Base-by-base conservation (phyloP, 139 green algal genomes). In the Trebouxia sp. region DNA sequence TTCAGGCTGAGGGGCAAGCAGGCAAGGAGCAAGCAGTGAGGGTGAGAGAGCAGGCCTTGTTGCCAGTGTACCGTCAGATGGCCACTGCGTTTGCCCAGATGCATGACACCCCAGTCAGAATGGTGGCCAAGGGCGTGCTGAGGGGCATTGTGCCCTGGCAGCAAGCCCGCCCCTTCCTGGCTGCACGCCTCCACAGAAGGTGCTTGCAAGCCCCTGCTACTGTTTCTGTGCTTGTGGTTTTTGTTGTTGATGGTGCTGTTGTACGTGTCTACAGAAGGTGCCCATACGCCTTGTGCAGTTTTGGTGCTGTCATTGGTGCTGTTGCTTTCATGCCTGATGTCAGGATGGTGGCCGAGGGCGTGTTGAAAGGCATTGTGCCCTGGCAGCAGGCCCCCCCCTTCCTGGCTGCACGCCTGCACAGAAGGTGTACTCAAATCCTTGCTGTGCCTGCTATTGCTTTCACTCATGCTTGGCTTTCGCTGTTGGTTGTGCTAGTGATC, bases 81-180 rank as follows among this genome's bases (percentile, higher is more conserved):
- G 94, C 95, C 20, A 80, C 93, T 76, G 80, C 87, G 53, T 99
- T 99, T 90, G 97, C 97, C 4, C 94, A 97, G 85, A 96, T 99
- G 92, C 97, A 99, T 84, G 97, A 99, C 91, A 98, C 92, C 22
- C 94, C 95, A 3, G 83, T 90, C 41, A 91, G 97, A 83, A 98
- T 99, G 96, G 78, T 91, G 45, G 92, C 93, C 78, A 98, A 95
- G 88, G 94, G 95, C 42, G 93, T 97, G 48, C 86, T 99, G 37
- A 78, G 81, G 10, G 90, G 87, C 74, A 89, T 98, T 3, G 94
- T 99, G 51, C 91, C 95, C 15, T 98, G 95, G 96, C 56, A 74
- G 9, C 39, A 89, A 24, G 91, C 95, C 0, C 90, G 97, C 39
- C 30, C 79, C 38, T 98, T 97, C 87, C 95, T 99, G 43, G 88